Conservation (phyloP, 1,284 basidiomycete species). For the Malassezia dermatis region DNA sequence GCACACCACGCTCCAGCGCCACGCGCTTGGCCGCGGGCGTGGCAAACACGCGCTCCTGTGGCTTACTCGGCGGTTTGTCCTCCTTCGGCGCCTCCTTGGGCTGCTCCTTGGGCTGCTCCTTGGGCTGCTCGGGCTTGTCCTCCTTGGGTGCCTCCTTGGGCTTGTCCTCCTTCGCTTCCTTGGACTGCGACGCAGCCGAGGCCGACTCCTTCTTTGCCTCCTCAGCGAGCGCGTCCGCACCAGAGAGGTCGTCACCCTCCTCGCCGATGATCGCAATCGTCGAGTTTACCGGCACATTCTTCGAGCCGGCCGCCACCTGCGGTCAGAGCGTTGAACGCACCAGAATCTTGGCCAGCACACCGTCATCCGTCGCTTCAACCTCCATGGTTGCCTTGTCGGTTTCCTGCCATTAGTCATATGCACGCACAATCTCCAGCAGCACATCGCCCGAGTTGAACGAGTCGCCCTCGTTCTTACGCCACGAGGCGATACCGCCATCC, state of each 20-base stretch:
- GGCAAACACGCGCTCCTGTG: conserved; percentile 61
- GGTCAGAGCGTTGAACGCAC: conserved; percentile 57
- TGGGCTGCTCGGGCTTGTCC: conserved; percentile 22
- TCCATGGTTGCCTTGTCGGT: conserved; percentile 99
- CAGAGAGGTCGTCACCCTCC: conserved; percentile 83
- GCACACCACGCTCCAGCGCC: conserved; percentile 86
- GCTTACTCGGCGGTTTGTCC: conserved; percentile 34
- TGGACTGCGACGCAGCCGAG: conserved; percentile 41
- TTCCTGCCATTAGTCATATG: conserved; percentile 57
- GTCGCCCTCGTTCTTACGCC: conserved; percentile 96
- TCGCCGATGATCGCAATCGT: conserved; percentile 83
- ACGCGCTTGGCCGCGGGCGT: conserved; percentile 92
- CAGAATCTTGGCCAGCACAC: conserved; percentile 84
- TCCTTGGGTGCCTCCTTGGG: conserved; percentile 24
- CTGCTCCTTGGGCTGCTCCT: conserved; percentile 25
- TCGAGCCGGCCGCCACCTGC: conserved; percentile 72
- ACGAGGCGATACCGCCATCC: conserved; percentile 90
- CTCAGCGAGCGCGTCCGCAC: conserved; percentile 65
- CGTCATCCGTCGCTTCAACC: conserved; percentile 95
- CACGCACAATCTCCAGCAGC: conserved; percentile 76
- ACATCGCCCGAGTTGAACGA: conserved; percentile 81
- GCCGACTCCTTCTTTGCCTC: conserved; percentile 49
- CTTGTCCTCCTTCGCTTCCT: neutral
- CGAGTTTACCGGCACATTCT: conserved; percentile 73
- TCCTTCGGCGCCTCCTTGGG: conserved; percentile 34